Evolutionary conservation across 2,329 filamentous ascomycete genomes (phyloP), one percentile per base, ranked within the genome.

Genomic region (Lachnellula subtilissima): DNA sequence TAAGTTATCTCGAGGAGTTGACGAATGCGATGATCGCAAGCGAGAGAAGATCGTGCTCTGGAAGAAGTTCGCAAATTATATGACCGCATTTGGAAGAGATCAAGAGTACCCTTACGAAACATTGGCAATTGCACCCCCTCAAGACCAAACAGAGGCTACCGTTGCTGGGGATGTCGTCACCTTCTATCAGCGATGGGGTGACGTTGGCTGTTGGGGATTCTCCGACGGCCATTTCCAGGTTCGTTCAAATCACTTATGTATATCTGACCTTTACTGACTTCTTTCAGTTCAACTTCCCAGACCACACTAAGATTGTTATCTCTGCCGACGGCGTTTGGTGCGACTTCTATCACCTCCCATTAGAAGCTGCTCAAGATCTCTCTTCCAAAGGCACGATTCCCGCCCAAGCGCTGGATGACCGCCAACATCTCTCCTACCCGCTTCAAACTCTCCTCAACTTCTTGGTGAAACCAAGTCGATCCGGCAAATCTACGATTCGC

Each of bases 231-330:
- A 89, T 65, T 79, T 92, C 62, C 88, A 89, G 77, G 84, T 86
- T 75, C 63, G 73, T 63, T 57, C 15, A 6, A 25, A 4, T 48
- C 19, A 32, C 45, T 17, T 35, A 25, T 42, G 32, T 6, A 9
- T 49, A 28, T 48, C 40, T 42, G 52, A 17, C 35, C 14, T 42
- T 49, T 56, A 40, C 53, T 67, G 56, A 69, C 45, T 35, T 19
- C 35, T 32, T 56, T 25, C 61, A 91, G 82, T 89, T 93, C 73
- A 93, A 94, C 73, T 94, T 94, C 71, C 89, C 89, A 2, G 89
- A 94, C 64, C 89, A 94, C 70, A 93, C 89, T 57, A 94, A 94
- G 73, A 82, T 94, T 53, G 86, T 93, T 12, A 75, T 94, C 25
- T 89, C 90, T 56, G 75, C 86, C 1, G 82, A 87, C 32, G 89